Evolutionary conservation across 116 monocot genomes (phyloP), one percentile per base, ranked within the genome.

Genomic region (Zostera marina): DNA sequence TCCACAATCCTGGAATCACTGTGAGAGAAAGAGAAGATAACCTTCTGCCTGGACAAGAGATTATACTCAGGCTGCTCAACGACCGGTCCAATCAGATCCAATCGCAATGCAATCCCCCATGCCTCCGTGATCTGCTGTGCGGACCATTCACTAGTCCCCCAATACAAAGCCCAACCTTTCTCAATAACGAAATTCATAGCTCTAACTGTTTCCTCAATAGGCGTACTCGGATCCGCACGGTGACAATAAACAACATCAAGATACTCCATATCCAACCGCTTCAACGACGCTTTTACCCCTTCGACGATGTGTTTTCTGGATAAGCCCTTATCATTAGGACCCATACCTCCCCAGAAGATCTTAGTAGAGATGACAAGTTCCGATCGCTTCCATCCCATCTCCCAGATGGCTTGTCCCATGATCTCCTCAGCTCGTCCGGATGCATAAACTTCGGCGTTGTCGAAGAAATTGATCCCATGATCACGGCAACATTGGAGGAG

Each of bases 1-100:
- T 51, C 12, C 9, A 21, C n/a, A 51, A 51, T 21, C 8, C 21
- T 19, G 51, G 4, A 51, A 7, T n/a, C 45, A 11, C 45, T 12
- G n/a, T 19, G n/a, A 4, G 17, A 20, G 3, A 20, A 3, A 51
- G n/a, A 19, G n/a, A 20, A 7, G 21, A 51, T 1, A 59, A 84
- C 96, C 96, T 96, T 96, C 63, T 96, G 96, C 7, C 88, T 63
- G 24, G 85, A 69, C 45, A 96, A 68, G 53, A 96, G 74, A 32
- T 96, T 96, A 63, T 96, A 96, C 67, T 96, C 96, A 1, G 96
- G 96, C 72, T 96, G 96, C 69, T 96, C 96, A 55, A 79, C 96
- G 49, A 85, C 48, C 39, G 96, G 96, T 7, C 96, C 96, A 44
- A 89, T 75, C 42, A 89, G 78, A 65, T 83, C 90, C 41, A 89